These are phyloP conservation scores for Chytriomyces sp. DNA, from an alignment of 192 early-diverging fungal species.

Conservation along the genomic window DNA sequence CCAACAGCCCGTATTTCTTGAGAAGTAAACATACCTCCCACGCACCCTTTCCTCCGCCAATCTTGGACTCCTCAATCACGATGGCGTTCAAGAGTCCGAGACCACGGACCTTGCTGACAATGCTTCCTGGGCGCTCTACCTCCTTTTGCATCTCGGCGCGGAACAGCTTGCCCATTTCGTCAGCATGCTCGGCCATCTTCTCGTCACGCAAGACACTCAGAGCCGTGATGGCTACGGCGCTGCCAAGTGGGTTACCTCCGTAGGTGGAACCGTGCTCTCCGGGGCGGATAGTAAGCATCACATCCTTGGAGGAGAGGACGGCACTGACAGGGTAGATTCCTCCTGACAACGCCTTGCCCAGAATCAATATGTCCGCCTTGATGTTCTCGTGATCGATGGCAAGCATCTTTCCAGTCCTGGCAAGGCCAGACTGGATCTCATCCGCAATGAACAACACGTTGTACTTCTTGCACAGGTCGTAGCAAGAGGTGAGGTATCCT, in stretches of 20 bases:
- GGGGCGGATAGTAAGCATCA: conserved; percentile 55
- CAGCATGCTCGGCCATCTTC: conserved; percentile 78
- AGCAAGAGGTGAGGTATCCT: conserved; percentile 85
- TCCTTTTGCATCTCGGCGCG: conserved; percentile 67
- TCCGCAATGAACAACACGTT: conserved; percentile 98
- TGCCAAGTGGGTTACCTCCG: conserved; percentile 95
- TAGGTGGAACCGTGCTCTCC: conserved; percentile 97
- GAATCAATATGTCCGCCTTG: conserved; percentile 89
- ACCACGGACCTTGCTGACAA: conserved; percentile 70
- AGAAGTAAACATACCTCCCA: conserved; percentile 95
- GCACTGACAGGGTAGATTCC: conserved; percentile 96
- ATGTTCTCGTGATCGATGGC: conserved; percentile 92
- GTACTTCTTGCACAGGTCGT: conserved; percentile 94
- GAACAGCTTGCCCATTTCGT: conserved; percentile 82
- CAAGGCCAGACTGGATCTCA: conserved; percentile 98
- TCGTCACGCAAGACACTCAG: conserved; percentile 95
- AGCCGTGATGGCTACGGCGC: conserved; percentile 91
- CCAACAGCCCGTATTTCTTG: conserved; percentile 89
- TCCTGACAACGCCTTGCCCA: conserved; percentile 97
- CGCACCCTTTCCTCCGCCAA: conserved; percentile 79
- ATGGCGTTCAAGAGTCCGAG: conserved; percentile 95
- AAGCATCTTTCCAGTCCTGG: conserved; percentile 84
- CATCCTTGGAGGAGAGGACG: conserved; percentile 77
- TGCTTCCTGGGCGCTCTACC: conserved; percentile 66
- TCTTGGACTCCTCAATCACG: conserved; percentile 82